Evolutionary conservation across 768 basidiomycete species (phyloP), one percentile per base, ranked within the genome.

Genomic region (Auriscalpium microsporum): DNA sequence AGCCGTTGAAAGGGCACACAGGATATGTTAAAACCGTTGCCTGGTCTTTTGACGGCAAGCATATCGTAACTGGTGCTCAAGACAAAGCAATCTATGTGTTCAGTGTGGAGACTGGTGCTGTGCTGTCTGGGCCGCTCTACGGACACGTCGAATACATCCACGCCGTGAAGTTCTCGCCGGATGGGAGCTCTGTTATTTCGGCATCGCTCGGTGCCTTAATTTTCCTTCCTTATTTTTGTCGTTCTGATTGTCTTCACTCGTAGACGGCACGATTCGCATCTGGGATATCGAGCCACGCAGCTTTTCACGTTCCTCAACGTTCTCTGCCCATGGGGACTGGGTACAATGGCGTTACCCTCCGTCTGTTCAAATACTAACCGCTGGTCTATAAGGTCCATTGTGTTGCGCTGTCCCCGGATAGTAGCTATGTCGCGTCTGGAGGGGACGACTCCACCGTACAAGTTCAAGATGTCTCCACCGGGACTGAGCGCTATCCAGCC

Each of bases 101-200:
- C 23, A 53, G 55, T 52, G 51, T 53, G 11, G 45, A 54, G 53
- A 51, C 59, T 4, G 53, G 59, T 19, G 38, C 35, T 19, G 45
- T 45, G 9, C 28, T 58, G 6, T 47, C 28, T 36, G 50, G 45
- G 14, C 56, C 55, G 23, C 33, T 56, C 19, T 47, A 70, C 58
- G 77, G 77, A 7, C 78, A 79, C 66, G 73, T 69, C 50, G 77
- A 78, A 58, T 72, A 71, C 33, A 77, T 79, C 21, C 78, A 78
- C 68, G 72, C 73, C 28, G 49, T 50, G 10, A 33, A 10, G 19
- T 56, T 56, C 50, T 52, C 55, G 10, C 50, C 55, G 10, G 55
- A 53, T 53, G 55, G 55, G 8, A 44, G 28, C 10, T 10, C 8
- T 8, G 33, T 55, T 13, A 21, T 50, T 6, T 55, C 54, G 10